Evolutionary conservation across 2,329 filamentous ascomycete genomes (phyloP).

Genomic region (Talaromyces marneffei): DNA sequence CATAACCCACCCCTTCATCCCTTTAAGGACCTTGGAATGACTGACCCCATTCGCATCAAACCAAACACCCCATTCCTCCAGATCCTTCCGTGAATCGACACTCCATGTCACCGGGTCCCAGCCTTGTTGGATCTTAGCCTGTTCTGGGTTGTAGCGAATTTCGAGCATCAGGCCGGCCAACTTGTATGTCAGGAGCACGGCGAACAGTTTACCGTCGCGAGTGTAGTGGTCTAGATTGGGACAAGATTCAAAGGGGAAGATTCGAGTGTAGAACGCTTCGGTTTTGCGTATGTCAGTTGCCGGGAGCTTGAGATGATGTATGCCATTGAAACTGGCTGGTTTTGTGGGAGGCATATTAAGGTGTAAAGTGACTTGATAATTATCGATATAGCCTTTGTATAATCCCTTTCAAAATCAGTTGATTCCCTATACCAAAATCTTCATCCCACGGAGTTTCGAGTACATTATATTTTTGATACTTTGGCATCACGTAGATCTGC

Average conservation of each 20-base stretch:
- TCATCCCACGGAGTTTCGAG: no score
- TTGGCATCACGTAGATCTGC: neutral
- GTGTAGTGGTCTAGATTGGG: neutral
- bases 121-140: neutral
- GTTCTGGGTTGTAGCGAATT: neutral
- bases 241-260: neutral
- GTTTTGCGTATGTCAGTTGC: neutral
- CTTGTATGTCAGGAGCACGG: neutral
- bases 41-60: neutral
- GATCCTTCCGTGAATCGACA: neutral
- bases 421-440: no score
- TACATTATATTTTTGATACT: neutral
- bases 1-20: neutral
- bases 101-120: neutral
- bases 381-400: no score
- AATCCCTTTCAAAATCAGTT: no score
- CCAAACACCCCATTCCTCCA: neutral
- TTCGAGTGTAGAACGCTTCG: neutral
- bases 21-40: neutral
- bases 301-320: neutral
- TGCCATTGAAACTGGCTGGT: neutral
- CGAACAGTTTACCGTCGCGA: neutral
- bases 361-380: neutral
- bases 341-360: neutral
- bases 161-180: neutral